phyloP scores from a whole-genome alignment of 1,139 yeast species.

The Sugiyamaella paludigena region DNA sequence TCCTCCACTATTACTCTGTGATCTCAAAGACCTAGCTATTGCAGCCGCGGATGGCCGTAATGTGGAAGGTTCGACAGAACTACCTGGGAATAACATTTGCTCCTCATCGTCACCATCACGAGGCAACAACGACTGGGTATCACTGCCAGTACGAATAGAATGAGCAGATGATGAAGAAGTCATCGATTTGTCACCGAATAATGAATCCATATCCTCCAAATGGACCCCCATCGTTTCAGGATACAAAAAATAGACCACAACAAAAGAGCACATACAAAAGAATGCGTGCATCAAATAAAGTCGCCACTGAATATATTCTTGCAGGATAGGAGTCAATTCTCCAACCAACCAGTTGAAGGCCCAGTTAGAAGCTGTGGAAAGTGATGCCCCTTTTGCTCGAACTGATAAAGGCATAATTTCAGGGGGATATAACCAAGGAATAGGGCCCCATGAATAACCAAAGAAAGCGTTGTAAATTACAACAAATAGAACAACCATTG shows the following conservation, averaged over 20 bases:
- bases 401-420: constrained; percentile 85
- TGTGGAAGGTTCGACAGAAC: constrained; percentile 22
- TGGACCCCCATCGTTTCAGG: constrained; percentile 92
- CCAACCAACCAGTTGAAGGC: constrained; percentile 91
- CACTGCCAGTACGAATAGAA: constrained; percentile 11
- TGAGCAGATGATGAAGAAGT: constrained; percentile 28
- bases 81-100: constrained; percentile 14
- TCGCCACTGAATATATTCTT: constrained; percentile 74
- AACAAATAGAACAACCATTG: constrained; percentile 70
- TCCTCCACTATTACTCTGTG: constrained; percentile 18
- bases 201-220: constrained; percentile 81
- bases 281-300: constrained; percentile 78
- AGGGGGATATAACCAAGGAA: constrained; percentile 88
- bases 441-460: constrained; percentile 89
- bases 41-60: constrained; percentile 33
- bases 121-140: constrained; percentile 27
- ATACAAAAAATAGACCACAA: constrained; percentile 64
- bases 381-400: constrained; percentile 89
- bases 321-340: constrained; percentile 81
- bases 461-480: constrained; percentile 79
- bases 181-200: constrained; percentile 64
- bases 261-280: constrained; percentile 69
- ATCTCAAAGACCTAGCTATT: constrained; percentile 26
- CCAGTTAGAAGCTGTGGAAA: constrained; percentile 93
- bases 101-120: constrained; percentile 19